Conservation (phyloP, 495 filamentous ascomycete genomes). For the Choiromyces venosus region DNA sequence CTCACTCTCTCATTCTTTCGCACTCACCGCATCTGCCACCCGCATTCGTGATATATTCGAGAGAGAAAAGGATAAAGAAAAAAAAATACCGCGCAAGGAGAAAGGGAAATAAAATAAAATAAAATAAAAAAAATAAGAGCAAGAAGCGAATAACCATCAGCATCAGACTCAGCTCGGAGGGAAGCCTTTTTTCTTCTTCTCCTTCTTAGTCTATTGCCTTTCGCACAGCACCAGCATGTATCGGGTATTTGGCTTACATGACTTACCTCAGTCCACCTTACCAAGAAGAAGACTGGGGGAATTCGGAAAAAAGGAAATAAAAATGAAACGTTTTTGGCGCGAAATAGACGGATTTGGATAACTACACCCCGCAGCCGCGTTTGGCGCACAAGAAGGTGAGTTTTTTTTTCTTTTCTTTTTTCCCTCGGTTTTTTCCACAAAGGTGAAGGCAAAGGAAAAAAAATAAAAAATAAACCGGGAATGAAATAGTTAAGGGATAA, state of each 20-base stretch:
- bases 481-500: no score
- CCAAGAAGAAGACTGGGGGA: not conserved
- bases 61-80: not conserved
- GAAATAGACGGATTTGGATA: slow-evolving; percentile 26
- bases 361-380: slow-evolving; percentile 23
- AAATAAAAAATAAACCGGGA: not conserved
- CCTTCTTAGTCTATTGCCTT: not conserved
- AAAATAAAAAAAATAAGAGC: not conserved
- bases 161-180: not conserved
- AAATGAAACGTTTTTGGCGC: slow-evolving; percentile 24
- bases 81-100: not conserved
- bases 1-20: not conserved
- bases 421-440: not conserved
- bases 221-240: not conserved
- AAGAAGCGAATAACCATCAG: not conserved
- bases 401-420: no score
- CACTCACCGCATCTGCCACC: not conserved
- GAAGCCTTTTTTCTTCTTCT: not conserved
- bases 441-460: not conserved
- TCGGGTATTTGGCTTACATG: not conserved
- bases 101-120: no score
- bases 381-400: slow-evolving; percentile 27
- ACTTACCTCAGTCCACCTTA: not conserved
- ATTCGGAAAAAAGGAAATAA: not conserved
- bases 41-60: not conserved